These are phyloP conservation scores for Boletus coccyginus DNA, from an alignment of 768 basidiomycete genomes.

Conservation along the genomic window DNA sequence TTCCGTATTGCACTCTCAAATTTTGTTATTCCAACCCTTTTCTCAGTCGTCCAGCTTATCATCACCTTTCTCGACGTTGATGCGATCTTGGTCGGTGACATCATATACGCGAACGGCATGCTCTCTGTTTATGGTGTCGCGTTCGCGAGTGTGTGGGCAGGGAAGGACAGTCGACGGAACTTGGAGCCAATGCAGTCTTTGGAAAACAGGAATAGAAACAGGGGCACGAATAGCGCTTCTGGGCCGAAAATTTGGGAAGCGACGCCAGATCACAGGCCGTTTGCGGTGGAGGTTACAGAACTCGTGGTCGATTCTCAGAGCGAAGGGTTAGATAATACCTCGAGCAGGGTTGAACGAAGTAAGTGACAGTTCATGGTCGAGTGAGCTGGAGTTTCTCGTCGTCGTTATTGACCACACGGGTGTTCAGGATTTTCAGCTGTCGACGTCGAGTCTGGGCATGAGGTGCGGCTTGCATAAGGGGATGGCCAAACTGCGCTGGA, in stretches of 20 bases:
- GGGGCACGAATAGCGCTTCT: not conserved
- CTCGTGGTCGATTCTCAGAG: not conserved
- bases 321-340: not conserved
- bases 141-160: conserved; percentile 8
- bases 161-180: not conserved
- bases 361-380: not conserved
- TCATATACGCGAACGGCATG: conserved; percentile 2
- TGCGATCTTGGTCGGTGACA: not conserved
- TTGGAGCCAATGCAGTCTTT: not conserved
- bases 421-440: not conserved
- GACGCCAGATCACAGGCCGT: not conserved
- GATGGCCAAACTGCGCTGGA: not conserved
- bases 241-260: not conserved
- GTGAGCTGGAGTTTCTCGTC: not conserved
- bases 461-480: not conserved
- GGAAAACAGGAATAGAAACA: not conserved
- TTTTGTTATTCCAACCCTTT: not conserved
- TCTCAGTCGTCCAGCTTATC: not conserved
- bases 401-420: not conserved
- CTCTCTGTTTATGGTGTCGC: conserved; percentile 1
- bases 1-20: not conserved
- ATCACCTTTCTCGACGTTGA: not conserved
- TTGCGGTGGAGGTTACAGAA: not conserved
- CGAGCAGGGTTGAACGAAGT: not conserved
- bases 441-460: not conserved